Base-by-base conservation (phyloP, 805 yeast species). In the Gaillardinia entomophila region DNA sequence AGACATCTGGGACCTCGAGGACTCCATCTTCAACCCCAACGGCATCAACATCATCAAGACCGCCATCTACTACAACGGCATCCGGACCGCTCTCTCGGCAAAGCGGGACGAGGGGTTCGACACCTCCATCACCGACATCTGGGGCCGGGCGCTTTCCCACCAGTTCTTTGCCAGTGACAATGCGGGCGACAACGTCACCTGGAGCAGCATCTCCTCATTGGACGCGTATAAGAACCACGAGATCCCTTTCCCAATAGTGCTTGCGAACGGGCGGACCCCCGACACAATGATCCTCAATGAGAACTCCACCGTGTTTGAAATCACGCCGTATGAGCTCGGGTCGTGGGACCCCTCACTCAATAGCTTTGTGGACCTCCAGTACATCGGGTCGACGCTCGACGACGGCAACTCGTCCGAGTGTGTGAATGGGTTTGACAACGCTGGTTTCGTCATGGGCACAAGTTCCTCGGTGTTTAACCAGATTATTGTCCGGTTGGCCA, bases 1-100 rank as follows among this genome's bases (percentile, higher is more conserved):
- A 11, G 49, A 50, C 16, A 68, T 83, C 34, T 86, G 95, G 95
- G 75, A 85, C 44, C 64, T 86, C 33, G 66, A 67, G 10, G 62
- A 77, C 42, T 67, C 79, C 4, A 76, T 86, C 26, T 53, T 78
- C 44, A 65, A 70, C 38, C 79, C 83, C 11, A 79, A 75, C 40
- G 90, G 92, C 1, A 44, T 68, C 42, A 74, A 82, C 43, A 45
- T 80, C 31, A 55, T 79, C 38, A 51, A 62, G 24, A 71, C 79
- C 2, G 63, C 65, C 6, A 47, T 60, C 3, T 72, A 73, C 48
- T 80, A 79, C 74, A 36, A 40, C 10, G 46, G 49, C 3, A 53
- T 63, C 16, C 36, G 40, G 3, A 27, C 33, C 11, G 57, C 50
- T 28, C 28, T 60, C 18, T 35, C 24, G 8, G 49, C 47, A 8